These are phyloP conservation scores for Buxus sempervirens DNA, from an alignment of 164 flowering plant species.

Conservation along the genomic window DNA sequence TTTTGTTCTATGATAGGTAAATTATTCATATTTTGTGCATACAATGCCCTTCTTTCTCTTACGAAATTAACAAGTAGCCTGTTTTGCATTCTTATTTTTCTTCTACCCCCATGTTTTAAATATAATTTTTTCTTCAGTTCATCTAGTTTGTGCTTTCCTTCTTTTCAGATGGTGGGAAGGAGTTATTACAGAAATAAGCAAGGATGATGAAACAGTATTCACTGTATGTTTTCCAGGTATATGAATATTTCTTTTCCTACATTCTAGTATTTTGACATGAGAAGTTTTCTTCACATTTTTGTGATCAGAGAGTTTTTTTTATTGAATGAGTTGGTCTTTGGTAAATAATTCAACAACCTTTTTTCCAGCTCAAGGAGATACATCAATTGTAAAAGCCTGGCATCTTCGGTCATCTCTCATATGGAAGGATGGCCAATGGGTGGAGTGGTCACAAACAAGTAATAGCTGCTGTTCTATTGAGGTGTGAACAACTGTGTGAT, in stretches of 20 bases:
- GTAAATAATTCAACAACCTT: too few relatives aligned
- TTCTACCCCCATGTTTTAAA: neutral
- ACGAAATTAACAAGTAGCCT: too few relatives aligned
- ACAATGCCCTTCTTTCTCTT: too few relatives aligned
- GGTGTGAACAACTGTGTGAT: slow-evolving; percentile 26
- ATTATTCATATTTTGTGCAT: too few relatives aligned
- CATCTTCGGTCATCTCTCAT: slow-evolving; percentile 68
- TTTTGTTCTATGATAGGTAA: neutral
- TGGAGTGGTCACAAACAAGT: slow-evolving; percentile 48
- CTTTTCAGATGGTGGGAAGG: slow-evolving; percentile 92
- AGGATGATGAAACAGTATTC: slow-evolving; percentile 62
- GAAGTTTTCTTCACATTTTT: neutral
- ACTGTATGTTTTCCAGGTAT: slow-evolving; percentile 78
- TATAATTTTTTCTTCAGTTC: neutral
- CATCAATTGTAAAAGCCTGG: slow-evolving; percentile 65
- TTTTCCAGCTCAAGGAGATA: slow-evolving; percentile 66
- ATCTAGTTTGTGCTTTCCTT: slow-evolving; percentile 14
- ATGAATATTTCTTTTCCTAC: neutral
- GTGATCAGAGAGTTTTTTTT: neutral
- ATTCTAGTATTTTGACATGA: too few relatives aligned
- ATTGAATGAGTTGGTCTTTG: neutral
- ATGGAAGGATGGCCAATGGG: slow-evolving; percentile 88
- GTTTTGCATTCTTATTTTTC: neutral
- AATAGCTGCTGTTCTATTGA: slow-evolving; percentile 31
- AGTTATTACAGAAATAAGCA: slow-evolving; percentile 58